Conservation (phyloP, 2,329 filamentous ascomycete genomes). For the Beauveria bassiana region DNA sequence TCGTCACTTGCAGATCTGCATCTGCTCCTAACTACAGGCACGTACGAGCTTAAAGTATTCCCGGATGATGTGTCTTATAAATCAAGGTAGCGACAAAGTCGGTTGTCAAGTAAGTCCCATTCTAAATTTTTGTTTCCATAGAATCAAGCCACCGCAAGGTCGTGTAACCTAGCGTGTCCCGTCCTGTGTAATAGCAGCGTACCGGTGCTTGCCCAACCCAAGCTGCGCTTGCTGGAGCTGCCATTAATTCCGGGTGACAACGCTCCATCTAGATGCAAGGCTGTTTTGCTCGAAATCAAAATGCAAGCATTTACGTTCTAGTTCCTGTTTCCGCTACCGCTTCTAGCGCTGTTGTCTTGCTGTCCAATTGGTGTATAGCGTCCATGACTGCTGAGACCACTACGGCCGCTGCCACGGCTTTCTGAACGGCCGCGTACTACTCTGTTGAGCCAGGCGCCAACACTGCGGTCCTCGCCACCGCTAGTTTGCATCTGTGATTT, state of each 20-base stretch:
- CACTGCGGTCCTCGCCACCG: slow-evolving; percentile 31
- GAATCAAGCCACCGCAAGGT: neutral
- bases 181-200: neutral
- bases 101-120: neutral
- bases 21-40: too few species aligned
- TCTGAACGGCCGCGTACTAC: slow-evolving; percentile 33
- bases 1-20: too few species aligned
- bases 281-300: slow-evolving; percentile 25
- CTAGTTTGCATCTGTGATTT: slow-evolving; percentile 32
- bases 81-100: neutral
- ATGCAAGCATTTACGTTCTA: slow-evolving; percentile 25
- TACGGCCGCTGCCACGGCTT: slow-evolving; percentile 29
- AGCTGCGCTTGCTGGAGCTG: neutral
- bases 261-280: slow-evolving; percentile 3
- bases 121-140: neutral
- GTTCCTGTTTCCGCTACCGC: slow-evolving; percentile 18
- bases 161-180: neutral
- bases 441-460: slow-evolving; percentile 43
- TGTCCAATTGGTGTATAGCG: slow-evolving; percentile 35
- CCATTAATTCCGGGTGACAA: neutral
- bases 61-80: neutral
- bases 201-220: neutral
- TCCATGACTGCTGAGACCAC: slow-evolving; percentile 31
- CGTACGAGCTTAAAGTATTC: neutral
- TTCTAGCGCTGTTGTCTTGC: slow-evolving; percentile 26